Conservation (phyloP, 164 flowering plant genomes). For the Aristolochia californica region DNA sequence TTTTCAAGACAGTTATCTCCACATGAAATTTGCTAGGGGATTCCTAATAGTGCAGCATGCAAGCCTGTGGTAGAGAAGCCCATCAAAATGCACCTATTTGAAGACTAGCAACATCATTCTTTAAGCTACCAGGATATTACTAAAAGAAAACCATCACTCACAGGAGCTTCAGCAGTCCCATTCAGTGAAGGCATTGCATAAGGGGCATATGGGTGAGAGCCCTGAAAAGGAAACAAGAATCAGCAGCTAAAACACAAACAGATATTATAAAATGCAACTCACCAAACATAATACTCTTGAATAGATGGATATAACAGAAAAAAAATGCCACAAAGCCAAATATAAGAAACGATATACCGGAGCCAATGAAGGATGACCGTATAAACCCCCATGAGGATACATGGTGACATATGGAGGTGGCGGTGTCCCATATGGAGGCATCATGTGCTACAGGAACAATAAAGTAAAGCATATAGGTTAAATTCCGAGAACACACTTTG, state of each 20-base stretch:
- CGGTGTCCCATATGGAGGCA: conserved; percentile 29
- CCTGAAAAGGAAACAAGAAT: conserved; percentile 15
- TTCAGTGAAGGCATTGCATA: conserved; percentile 23
- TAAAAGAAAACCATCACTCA: conserved; percentile 12
- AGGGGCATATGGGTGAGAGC: conserved; percentile 26
- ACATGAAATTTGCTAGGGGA: too few species aligned
- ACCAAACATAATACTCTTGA: neutral
- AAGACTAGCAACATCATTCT: too few species aligned
- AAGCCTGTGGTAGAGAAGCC: too few species aligned
- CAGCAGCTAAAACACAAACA: neutral
- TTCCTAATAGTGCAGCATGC: too few species aligned
- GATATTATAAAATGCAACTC: conserved; percentile 1
- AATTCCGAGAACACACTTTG: neutral
- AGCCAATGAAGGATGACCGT: conserved; percentile 26
- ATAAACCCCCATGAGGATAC: conserved; percentile 27
- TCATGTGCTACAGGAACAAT: conserved; percentile 22
- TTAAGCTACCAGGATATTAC: too few species aligned
- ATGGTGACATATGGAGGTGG: conserved; percentile 23
- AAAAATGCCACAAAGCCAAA: neutral
- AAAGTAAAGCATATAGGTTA: conserved; percentile 2
- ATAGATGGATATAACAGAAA: neutral
- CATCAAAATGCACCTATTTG: too few species aligned
- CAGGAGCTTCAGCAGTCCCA: conserved; percentile 22
- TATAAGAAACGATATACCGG: conserved; percentile 10
- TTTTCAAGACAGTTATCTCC: too few species aligned